A percentile compares a stretch with the other conserved stretches of the same genome.
phyloP scores from a whole-genome alignment of 2,329 filamentous ascomycete genomes.

The Fusarium papillatum region DNA sequence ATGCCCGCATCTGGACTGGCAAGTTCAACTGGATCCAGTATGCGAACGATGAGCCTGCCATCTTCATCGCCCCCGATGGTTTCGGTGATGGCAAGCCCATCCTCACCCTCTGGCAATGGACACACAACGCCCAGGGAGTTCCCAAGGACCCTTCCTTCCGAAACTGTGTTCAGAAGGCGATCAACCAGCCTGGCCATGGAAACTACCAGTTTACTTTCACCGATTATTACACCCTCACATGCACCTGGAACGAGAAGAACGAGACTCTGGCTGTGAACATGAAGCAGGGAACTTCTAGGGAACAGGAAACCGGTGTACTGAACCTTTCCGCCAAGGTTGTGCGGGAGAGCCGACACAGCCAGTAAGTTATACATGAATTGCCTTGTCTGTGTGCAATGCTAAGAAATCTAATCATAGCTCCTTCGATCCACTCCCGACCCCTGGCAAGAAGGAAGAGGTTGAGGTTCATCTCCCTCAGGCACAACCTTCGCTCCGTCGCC shows the following conservation, averaged over 20 bases:
- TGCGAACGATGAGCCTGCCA: slow-evolving; percentile 24
- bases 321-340: not conserved
- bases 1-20: slow-evolving; percentile 33
- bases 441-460: not conserved
- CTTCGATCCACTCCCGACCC: not conserved
- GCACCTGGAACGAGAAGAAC: not conserved
- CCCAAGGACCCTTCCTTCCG: slow-evolving; percentile 19
- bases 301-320: not conserved
- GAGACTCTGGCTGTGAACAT: no score
- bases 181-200: not conserved
- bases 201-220: not conserved
- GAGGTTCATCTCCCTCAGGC: not conserved
- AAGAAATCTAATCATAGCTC: not conserved
- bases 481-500: not conserved
- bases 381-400: not conserved
- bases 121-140: slow-evolving; percentile 4
- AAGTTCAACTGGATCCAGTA: slow-evolving; percentile 32
- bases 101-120: slow-evolving; percentile 35
- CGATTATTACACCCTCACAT: not conserved
- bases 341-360: not conserved
- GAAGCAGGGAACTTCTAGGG: no score
- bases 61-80: slow-evolving; percentile 37
- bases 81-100: slow-evolving; percentile 36
- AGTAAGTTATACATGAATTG: not conserved
- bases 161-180: not conserved